Base-by-base conservation (phyloP, 768 basidiomycete species). In the Inosperma sp. region DNA sequence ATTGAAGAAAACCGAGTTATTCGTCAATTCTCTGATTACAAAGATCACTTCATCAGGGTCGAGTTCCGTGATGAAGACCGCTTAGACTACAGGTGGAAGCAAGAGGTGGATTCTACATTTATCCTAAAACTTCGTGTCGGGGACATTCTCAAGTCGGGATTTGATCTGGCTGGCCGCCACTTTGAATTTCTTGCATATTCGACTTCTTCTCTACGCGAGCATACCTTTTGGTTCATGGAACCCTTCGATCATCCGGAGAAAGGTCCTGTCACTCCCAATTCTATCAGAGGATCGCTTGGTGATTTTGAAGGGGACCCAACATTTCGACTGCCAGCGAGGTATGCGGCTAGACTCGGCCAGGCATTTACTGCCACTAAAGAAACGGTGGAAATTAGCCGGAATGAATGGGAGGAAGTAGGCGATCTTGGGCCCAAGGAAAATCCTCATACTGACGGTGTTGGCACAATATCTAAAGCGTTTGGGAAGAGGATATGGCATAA, bases 161-260 rank as follows among this genome's bases (percentile, higher is more conserved):
- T 93, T 47, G 63, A 72, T 26, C 72, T 93, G 22, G 90, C 79
- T 7, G 87, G 87, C 1, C 78, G 84, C 33, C 60, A 66, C 5
- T 93, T 89, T 53, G 80, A 92, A 53, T 92, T 93, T 61, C 70
- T 93, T 25, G 91, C 84, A 0, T 93, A 92, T 59, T 93, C 90
- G 1, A 76, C 69, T 36, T 91, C 90, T 2, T 81, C 90, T 4
- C 68, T 93, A n/a, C 79, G 83, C 21, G 79, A 86, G 52, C 90
- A 93, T 59, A 78, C 86, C 0, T 88, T 92, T 5, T 93, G 90
- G 89, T 91, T 86, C 56, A 69, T 92, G 60, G 72, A 70, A 36
- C 79, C 83, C 0, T 91, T 92, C 53, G 64, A 68, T 4, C 49
- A 62, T 26, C 57, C 59, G 4, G 62, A 62, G 7, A 70, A 68